Base-by-base conservation (phyloP, 225 moss, liverwort and hornwort genomes). In the Lunularia cruciata region DNA sequence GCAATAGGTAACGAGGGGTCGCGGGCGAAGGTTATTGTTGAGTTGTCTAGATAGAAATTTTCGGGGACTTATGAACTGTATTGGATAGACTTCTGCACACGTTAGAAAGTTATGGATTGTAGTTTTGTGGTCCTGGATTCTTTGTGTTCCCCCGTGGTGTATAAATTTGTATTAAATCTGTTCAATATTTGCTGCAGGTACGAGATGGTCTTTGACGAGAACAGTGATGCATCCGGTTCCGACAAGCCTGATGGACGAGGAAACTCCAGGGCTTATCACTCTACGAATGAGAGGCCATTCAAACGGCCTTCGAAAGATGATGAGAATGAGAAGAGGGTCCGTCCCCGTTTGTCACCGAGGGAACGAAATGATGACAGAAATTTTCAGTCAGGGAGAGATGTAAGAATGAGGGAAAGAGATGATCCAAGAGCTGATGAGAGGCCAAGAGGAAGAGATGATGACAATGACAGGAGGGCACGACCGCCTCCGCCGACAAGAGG, bases 171-270 rank as follows among this genome's bases (percentile, higher is more conserved):
- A 10, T 28, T 1, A 19, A 18, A 1, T 15, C 69, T 28, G 19
- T 58, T 7, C 46, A 60, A 32, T 76, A 47, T 71, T 69, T 55
- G 45, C 49, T 25, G 51, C 72, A 93, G 93, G 67, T 94, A 94
- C 78, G 90, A 94, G 32, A 94, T 94, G 93, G 87, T 94, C 38
- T 94, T 94, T 65, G 92, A 79, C 46, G 88, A 88, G 35, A 81
- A 84, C 39, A 47, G 56, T 16, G 65, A 68, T 28, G 86, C 78
- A 34, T 55, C 75, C 70, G 67, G 33, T 22, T 36, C 65, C 15
- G 57, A 60, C 23, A 51, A 22, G 43, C 37, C 39, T 25, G 35
- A 66, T 32, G 66, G 30, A 26, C 35, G 38, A 38, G 38, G 32
- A 23, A 60, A n/a, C 10, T 57, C 65, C 9, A 71, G 36, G 49